These are phyloP conservation scores for Colletotrichum cereale DNA, from an alignment of 2,329 filamentous ascomycete genomes.

Conservation along the genomic window DNA sequence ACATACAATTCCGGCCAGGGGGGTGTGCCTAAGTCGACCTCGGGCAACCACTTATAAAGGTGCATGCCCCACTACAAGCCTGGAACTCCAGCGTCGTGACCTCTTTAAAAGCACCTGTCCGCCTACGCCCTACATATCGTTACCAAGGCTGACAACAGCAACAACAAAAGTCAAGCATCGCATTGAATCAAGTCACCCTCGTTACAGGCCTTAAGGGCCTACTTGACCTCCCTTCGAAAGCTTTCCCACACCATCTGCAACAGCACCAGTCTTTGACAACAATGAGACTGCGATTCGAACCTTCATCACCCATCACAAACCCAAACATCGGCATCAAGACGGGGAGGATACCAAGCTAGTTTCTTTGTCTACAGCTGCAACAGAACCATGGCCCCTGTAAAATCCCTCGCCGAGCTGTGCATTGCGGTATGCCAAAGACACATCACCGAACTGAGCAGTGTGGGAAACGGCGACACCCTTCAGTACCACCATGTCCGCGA, in stretches of 20 bases:
- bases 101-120: conserved; percentile 15
- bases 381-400: conserved; percentile 45
- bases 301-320: background rate
- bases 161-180: conserved; percentile 10
- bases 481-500: conserved; percentile 60
- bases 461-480: conserved; percentile 75
- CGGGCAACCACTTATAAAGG: conserved; percentile 12
- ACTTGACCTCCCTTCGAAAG: background rate
- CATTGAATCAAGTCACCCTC: conserved; percentile 6
- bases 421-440: conserved; percentile 66
- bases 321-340: background rate
- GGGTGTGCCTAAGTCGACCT: background rate
- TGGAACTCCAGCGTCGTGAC: conserved; percentile 14
- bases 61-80: conserved; percentile 8
- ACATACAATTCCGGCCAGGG: background rate
- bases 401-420: conserved; percentile 65
- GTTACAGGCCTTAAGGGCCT: background rate
- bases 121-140: background rate
- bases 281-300: conserved; percentile 21
- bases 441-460: conserved; percentile 70
- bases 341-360: background rate
- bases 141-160: conserved; percentile 4
- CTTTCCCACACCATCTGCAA: background rate
- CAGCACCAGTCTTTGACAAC: background rate
- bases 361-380: background rate